Base-by-base conservation (phyloP, 352 stramenopile genomes). In the Aphanomyces euteiches region DNA sequence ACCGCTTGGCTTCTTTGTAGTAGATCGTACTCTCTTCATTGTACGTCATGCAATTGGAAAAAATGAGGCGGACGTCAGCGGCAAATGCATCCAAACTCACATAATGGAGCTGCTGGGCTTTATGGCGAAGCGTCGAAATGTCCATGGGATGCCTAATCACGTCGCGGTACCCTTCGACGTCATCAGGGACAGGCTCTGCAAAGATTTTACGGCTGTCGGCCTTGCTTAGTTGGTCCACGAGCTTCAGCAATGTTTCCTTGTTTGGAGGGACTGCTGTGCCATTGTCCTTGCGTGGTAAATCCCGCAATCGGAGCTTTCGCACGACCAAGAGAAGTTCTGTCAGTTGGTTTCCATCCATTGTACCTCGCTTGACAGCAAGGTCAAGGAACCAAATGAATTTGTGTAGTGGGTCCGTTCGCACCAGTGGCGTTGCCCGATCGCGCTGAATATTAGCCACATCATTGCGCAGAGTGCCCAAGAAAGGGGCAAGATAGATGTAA, bases 341-440 rank as follows among this genome's bases (percentile, higher is more conserved):
- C 21, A 93, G 78, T 60, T 93, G 84, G 58, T 64, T 66, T 47
- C 89, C 81, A 15, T 70, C 64, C 37, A 70, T 45, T 12, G 34
- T 13, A 1, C 40, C 13, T 53, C 87, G 88, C 76, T 93, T 93
- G 34, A 93, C 56, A 34, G 84, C 85, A 19, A 84, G 79, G 67
- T 95, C 87, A 37, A 93, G 72, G 74, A 93, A 92, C 87, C 87
- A 95, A 39, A 93, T 91, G 54, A 95, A 95, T 67, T 95, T 95
- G 75, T 95, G 87, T 10, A 95, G 63, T 5, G 87, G 87, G 41
- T 95, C 87, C 0, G 79, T 84, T 41, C 85, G 84, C 54, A 92
- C 69, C 50, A 92, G 72, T 41, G 76, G 39, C 1, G 85, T 92
- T 28, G 85, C 90, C 58, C 85, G 86, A 72, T 95, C 87, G 54